phyloP scores from a whole-genome alignment of 2,329 filamentous ascomycete species.

The Neofusicoccum cordaticola region DNA sequence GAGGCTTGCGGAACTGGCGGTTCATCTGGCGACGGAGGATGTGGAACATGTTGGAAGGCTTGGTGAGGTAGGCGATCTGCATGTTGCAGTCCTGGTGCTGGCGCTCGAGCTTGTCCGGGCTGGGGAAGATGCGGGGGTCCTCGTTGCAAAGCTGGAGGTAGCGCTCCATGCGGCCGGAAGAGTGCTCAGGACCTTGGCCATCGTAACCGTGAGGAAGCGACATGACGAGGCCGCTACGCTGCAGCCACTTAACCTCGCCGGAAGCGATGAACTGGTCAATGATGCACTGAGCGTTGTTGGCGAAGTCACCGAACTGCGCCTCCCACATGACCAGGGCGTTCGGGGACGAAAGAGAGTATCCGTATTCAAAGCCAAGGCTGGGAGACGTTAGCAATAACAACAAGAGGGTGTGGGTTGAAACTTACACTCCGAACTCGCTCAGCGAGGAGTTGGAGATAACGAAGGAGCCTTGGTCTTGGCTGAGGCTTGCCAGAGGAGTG shows the following conservation, averaged over 20 bases:
- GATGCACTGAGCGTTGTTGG: slow-evolving; percentile 98
- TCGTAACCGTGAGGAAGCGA: slow-evolving; percentile 97
- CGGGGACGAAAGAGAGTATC: slow-evolving; percentile 94
- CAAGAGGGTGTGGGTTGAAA: slow-evolving; percentile 18
- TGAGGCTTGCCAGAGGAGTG: slow-evolving; percentile 85
- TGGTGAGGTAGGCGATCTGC: slow-evolving; percentile 98
- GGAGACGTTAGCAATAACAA: slow-evolving; percentile 24
- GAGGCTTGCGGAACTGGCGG: slow-evolving; percentile 97
- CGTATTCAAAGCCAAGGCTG: slow-evolving; percentile 94
- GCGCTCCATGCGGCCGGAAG: slow-evolving; percentile 92
- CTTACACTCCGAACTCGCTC: slow-evolving; percentile 65
- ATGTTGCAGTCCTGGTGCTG: slow-evolving; percentile 99
- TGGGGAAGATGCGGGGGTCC: slow-evolving; percentile 89
- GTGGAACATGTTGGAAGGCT: slow-evolving; percentile 93
- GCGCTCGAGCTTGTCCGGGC: slow-evolving; percentile 82
- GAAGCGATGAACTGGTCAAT: slow-evolving; percentile 99
- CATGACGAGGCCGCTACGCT: slow-evolving; percentile 93
- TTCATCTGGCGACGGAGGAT: slow-evolving; percentile 96
- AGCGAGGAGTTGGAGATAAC: slow-evolving; percentile 95
- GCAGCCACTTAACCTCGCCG: slow-evolving; percentile 97
- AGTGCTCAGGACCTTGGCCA: slow-evolving; percentile 97
- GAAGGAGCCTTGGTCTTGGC: slow-evolving; percentile 90
- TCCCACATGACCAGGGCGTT: slow-evolving; percentile 99
- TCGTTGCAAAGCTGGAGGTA: slow-evolving; percentile 98
- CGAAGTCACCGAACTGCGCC: slow-evolving; percentile 98